Conservation (phyloP, 1,284 basidiomycete genomes). For the Trichosporon ovoides region DNA sequence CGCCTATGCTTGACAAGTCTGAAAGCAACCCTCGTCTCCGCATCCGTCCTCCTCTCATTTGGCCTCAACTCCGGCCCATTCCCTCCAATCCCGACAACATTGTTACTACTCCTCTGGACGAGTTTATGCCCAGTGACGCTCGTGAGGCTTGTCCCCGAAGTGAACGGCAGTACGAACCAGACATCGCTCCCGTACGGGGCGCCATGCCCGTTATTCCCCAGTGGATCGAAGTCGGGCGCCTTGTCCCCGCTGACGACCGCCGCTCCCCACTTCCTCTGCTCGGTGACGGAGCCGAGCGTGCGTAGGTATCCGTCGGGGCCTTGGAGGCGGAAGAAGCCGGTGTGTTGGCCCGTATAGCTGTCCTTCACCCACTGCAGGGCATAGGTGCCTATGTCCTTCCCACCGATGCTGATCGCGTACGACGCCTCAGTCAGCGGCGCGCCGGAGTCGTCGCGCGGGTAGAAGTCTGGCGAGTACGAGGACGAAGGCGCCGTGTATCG, state of each 20-base stretch:
- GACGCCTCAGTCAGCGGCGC: background rate
- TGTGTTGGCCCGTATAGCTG: background rate
- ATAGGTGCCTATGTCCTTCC: background rate
- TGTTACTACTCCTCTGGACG: background rate
- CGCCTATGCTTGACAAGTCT: background rate
- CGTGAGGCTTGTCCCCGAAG: background rate
- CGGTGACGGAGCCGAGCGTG: background rate
- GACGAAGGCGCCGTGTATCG: background rate
- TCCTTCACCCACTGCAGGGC: background rate
- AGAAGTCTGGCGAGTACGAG: background rate
- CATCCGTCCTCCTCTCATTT: background rate
- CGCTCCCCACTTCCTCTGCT: constrained; percentile 4
- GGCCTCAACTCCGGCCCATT: background rate
- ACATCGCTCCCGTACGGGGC: constrained; percentile 6
- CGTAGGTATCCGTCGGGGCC: background rate
- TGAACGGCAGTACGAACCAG: constrained; percentile 5
- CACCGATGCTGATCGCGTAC: background rate
- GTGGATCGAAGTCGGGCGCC: background rate
- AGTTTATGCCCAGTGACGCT: constrained; percentile 4
- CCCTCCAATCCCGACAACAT: background rate
- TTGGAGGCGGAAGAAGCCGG: constrained; percentile 9
- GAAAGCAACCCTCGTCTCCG: background rate
- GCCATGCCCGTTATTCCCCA: background rate
- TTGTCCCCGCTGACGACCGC: background rate
- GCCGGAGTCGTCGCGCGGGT: background rate